Evolutionary conservation across 1,284 basidiomycete genomes (phyloP), one percentile per base, ranked within the genome.

Genomic region (Blastosporella zonata): DNA sequence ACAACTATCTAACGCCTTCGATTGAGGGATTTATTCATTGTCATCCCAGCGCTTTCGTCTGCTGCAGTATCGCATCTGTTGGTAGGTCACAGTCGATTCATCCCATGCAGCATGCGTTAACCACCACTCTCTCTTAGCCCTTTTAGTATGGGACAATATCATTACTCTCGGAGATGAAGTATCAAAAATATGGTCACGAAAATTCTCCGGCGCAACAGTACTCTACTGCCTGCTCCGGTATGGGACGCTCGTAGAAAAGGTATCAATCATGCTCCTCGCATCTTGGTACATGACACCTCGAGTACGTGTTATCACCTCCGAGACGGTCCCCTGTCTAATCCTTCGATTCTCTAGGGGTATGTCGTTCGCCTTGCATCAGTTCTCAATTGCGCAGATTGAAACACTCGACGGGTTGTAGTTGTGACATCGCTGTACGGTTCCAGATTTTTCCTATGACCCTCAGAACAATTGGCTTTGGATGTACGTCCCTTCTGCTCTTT

Each of bases 191-290:
- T 61, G 59, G 59, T 46, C 52, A 12, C 57, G 55, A 36, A 62
- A 62, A 46, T 47, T 62, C 13, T 61, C 59, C 1, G 63, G 61
- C 12, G 53, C 58, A 28, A 62, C 62, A 3, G 54, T 60, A 3
- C 43, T 65, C 13, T 65, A 62, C 40, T 48, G 49, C 7, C 27
- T 59, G 1, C 52, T 65, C 6, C 56, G 63, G 28, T 65, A 65
- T 38, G 63, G 62, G 7, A 65, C 63, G 0, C 52, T 63, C 5
- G 43, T 62, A 29, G 61, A 65, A 40, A 63, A 65, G 42, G 59
- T 61, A 22, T 47, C 57, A 3, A 56, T 65, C 17, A 50, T 62
- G 23, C 43, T 52, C 27, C 50, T 52, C 22, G 50, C 50, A n/a
- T 52, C 50, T 17, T 52, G 50, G 50, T 48, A 44, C 18, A 52